Conservation (phyloP, 768 basidiomycete genomes). For the Suillus clintonianus region DNA sequence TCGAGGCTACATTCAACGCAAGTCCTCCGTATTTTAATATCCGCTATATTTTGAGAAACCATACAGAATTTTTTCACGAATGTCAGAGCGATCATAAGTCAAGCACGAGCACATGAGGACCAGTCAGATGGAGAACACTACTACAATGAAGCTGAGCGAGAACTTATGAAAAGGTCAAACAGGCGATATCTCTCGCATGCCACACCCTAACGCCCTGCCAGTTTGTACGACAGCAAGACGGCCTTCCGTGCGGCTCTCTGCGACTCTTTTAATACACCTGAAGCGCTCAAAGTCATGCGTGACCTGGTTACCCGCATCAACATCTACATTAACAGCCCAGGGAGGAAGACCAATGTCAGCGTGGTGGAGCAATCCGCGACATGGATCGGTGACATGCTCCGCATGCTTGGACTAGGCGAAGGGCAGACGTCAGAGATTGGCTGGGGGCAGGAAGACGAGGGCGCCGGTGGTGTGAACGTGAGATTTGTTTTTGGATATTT, state of each 20-base stretch:
- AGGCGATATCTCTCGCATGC: background rate
- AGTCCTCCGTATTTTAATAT: constrained; percentile 24
- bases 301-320: constrained; percentile 86
- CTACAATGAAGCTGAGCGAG: constrained; percentile 66
- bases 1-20: constrained; percentile 87
- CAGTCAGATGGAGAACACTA: constrained; percentile 63
- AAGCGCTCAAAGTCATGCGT: constrained; percentile 71
- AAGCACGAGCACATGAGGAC: constrained; percentile 48
- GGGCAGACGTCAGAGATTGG: constrained; percentile 70
- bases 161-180: constrained; percentile 63
- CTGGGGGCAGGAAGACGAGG: constrained; percentile 72
- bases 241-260: constrained; percentile 86
- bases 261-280: constrained; percentile 96
- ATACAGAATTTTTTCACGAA: constrained; percentile 90
- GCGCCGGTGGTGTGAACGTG: constrained; percentile 38
- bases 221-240: constrained; percentile 72
- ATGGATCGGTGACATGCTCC: constrained; percentile 75
- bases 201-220: constrained; percentile 32
- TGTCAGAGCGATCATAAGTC: constrained; percentile 77
- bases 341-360: constrained; percentile 57
- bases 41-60: constrained; percentile 6
- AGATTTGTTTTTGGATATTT: constrained; percentile 35
- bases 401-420: constrained; percentile 79
- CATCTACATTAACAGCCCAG: constrained; percentile 77
- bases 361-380: constrained; percentile 64